A percentile compares a stretch with the other conserved stretches of the same genome.
These are phyloP conservation scores for Rachicladosporium sp. DNA, from an alignment of 2,329 filamentous ascomycete genomes.

Conservation along the genomic window DNA sequence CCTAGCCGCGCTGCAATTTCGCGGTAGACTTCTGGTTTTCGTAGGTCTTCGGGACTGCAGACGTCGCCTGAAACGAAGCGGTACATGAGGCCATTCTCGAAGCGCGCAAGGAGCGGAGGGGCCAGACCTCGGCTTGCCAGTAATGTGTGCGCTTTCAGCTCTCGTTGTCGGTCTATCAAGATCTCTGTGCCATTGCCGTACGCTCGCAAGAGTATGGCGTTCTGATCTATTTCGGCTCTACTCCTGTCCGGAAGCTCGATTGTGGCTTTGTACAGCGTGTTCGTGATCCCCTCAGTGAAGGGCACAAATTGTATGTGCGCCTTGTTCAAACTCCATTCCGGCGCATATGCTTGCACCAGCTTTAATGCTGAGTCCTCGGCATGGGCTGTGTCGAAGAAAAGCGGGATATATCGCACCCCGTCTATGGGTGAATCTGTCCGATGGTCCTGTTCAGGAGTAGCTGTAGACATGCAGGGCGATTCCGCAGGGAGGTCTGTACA, in stretches of 20 bases:
- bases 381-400: conserved; percentile 66
- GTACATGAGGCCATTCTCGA: conserved; percentile 93
- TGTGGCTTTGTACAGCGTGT: conserved; percentile 73
- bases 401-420: conserved; percentile 46
- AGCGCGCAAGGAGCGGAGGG: conserved; percentile 76
- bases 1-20: conserved; percentile 75
- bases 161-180: conserved; percentile 85
- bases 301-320: conserved; percentile 72
- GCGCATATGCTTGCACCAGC: conserved; percentile 66
- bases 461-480: conserved; percentile 7
- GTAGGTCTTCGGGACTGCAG: conserved; percentile 69
- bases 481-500: conserved; percentile 7
- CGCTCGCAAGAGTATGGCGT: conserved; percentile 78
- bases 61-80: conserved; percentile 73
- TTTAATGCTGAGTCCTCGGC: conserved; percentile 66
- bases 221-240: conserved; percentile 65
- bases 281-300: conserved; percentile 97
- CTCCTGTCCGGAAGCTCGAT: conserved; percentile 58
- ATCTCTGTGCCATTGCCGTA: conserved; percentile 92
- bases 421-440: conserved; percentile 22
- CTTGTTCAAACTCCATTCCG: conserved; percentile 62
- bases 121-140: conserved; percentile 74
- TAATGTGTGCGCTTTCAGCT: conserved; percentile 57
- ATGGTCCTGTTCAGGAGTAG: conserved; percentile 7
- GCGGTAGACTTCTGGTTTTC: conserved; percentile 61